phyloP scores from a whole-genome alignment of 176 grass and related monocot species.

The Musa beccarii region DNA sequence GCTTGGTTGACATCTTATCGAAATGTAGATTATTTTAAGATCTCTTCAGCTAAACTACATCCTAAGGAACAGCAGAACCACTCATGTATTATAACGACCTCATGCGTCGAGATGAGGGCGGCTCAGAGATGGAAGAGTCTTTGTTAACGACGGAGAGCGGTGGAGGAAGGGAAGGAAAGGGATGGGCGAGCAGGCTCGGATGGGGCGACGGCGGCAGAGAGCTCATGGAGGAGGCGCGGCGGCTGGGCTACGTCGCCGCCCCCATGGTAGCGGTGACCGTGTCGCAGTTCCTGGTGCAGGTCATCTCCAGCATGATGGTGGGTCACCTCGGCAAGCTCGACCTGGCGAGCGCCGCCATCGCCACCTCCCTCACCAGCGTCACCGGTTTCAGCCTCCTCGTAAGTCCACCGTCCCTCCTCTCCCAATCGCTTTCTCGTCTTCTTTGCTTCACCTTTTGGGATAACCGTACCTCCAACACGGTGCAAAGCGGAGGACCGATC shows the following conservation, averaged over 20 bases:
- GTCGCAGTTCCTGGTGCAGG: conserved; percentile 62
- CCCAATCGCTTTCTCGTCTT: not conserved
- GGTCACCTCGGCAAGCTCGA: conserved; percentile 77
- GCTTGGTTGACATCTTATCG: no score
- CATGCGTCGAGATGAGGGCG: no score
- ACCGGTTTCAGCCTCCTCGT: conserved; percentile 96
- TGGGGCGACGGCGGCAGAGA: not conserved
- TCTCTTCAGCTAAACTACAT: no score
- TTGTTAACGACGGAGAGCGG: not conserved
- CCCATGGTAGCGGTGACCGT: conserved; percentile 50
- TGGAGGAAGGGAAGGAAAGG: not conserved
- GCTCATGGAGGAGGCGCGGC: conserved; percentile 23
- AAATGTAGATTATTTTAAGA: no score
- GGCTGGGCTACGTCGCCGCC: conserved; percentile 35
- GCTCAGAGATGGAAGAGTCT: not conserved
- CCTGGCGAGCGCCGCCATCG: conserved; percentile 68
- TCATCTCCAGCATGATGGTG: conserved; percentile 87
- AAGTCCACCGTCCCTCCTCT: conserved; percentile 3
- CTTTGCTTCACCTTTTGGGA: not conserved
- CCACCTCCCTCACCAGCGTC: conserved; percentile 65
- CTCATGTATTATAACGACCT: no score
- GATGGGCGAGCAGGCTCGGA: not conserved
- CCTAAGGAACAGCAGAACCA: no score
- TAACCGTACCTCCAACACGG: no score
- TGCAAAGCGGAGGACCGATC: no score